Evolutionary conservation across 2,329 filamentous ascomycete genomes (phyloP).

Genomic region (Pseudomassariella vexata): DNA sequence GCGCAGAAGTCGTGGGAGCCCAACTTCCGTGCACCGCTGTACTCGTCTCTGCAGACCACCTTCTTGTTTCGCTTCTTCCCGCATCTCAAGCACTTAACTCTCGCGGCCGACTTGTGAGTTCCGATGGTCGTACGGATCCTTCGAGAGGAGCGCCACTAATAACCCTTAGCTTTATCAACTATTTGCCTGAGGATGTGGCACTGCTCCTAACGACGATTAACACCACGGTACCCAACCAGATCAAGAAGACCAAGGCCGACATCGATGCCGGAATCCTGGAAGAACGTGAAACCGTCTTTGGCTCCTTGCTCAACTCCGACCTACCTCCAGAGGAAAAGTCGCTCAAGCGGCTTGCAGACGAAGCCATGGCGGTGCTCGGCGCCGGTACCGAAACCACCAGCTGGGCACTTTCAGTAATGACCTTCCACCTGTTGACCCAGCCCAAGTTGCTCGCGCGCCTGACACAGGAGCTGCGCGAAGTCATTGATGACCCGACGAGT

Average conservation of each 20-base stretch:
- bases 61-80: constrained; percentile 20
- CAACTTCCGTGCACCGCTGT: constrained; percentile 22
- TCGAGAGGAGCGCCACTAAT: constrained; percentile 1
- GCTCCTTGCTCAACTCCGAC: constrained; percentile 11
- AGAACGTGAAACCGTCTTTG: constrained; percentile 15
- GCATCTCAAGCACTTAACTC: constrained; percentile 10
- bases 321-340: constrained; percentile 11
- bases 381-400: constrained; percentile 26
- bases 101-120: constrained; percentile 8
- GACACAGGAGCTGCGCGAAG: constrained; percentile 20
- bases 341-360: constrained; percentile 9
- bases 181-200: constrained; percentile 14
- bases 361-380: constrained; percentile 16
- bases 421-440: constrained; percentile 27
- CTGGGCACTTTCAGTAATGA: constrained; percentile 26
- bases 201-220: constrained; percentile 13
- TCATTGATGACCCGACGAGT: constrained; percentile 17
- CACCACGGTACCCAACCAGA: constrained; percentile 10
- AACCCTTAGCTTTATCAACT: constrained; percentile 11
- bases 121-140: too few species aligned
- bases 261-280: constrained; percentile 8
- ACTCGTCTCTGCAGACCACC: constrained; percentile 13
- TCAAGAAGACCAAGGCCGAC: constrained; percentile 9
- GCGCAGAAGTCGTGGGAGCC: constrained; percentile 28
- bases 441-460: constrained; percentile 23